Base-by-base conservation (phyloP, 2,329 filamentous ascomycete species). In the Neoascochyta sp. region DNA sequence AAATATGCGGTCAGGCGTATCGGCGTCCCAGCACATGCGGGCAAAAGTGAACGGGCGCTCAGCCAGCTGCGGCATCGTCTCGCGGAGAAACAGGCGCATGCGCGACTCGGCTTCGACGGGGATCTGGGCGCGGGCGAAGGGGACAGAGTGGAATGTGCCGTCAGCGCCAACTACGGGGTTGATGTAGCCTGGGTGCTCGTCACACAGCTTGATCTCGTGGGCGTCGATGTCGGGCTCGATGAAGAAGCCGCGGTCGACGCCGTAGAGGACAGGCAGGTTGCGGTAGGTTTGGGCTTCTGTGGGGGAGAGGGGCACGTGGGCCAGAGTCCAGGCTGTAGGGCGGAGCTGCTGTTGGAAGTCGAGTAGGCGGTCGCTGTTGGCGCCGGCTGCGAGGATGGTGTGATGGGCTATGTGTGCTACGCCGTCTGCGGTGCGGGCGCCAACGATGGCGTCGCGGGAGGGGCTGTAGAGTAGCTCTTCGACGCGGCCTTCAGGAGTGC, bases 181-280 rank as follows among this genome's bases (percentile, higher is more conserved):
- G 32, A 67, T 70, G 39, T 76, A 78, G 3, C 74, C 74, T 0
- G 74, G 73, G 35, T 76, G 73, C 41, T 77, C 73, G 39, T 78
- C 74, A 47, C 75, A 70, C 26, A 73, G 60, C 41, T 73, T 73
- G 10, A 73, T 54, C 35, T 71, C 63, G 23, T 63, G 57, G 2
- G 57, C 63, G 21, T 69, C 66, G 8, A 51, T 58, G 24, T 70
- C 67, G 1, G 69, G 68, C 30, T 72, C 68, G 47, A 71, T 67
- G 52, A 72, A 71, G 49, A 72, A 72, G 3, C 68, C 69, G 11
- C 63, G 57, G 36, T 71, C 68, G n/a, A 69, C 64, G 22, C 69
- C 67, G 45, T 68, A 71, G 32, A 58, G 63, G 29, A 76, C 69
- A 0, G 73, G 73, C 1, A 76, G 50, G 13, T 70, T 52, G 26